Base-by-base conservation (phyloP, 2,329 filamentous ascomycete species). In the Neocucurbitaria cava region DNA sequence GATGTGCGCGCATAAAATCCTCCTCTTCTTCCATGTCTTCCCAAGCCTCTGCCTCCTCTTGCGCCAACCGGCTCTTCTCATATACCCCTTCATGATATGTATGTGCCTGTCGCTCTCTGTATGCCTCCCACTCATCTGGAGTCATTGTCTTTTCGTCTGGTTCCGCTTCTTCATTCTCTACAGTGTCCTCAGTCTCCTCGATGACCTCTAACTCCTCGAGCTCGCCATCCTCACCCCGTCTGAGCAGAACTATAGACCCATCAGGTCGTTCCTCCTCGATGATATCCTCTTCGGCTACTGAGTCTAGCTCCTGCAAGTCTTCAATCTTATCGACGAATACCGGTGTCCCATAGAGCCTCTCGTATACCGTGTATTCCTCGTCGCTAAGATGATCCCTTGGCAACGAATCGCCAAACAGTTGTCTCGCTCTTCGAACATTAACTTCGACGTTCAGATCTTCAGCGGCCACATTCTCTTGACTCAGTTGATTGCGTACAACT, bases 271-370 rank as follows among this genome's bases (percentile, higher is more conserved):
- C 62, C 41, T 71, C 65, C 48, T 69, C 61, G 18, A 71, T 58
- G 65, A 79, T 81, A 62, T 76, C 77, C 79, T 79, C 43, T 76
- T 73, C 53, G 79, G 77, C 64, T 82, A 78, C 63, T 79, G 76
- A 56, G 79, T 82, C 23, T 77, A 72, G 58, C 28, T 64, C 69
- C 46, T 69, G 64, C n/a, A 72, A 62, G 36, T 76, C 69, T 56
- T 78, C 86, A 3, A 86, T 81, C 72, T 89, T 85, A 52, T 88
- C 86, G 38, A 87, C 82, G 57, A 90, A 72, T 1, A 75, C 50
- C 1, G 92, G 91, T 30, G 87, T 81, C 1, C 93, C 94, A 72
- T 95, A 97, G 15, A 96, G 78, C 59, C 92, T 83, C 69, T 89
- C 87, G 74, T 96, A 96, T 0, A 96, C 78, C 43, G 78, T 79